These are phyloP conservation scores for Nitzschia sp. DNA, from an alignment of 108 stramenopile genomes.

Conservation along the genomic window DNA sequence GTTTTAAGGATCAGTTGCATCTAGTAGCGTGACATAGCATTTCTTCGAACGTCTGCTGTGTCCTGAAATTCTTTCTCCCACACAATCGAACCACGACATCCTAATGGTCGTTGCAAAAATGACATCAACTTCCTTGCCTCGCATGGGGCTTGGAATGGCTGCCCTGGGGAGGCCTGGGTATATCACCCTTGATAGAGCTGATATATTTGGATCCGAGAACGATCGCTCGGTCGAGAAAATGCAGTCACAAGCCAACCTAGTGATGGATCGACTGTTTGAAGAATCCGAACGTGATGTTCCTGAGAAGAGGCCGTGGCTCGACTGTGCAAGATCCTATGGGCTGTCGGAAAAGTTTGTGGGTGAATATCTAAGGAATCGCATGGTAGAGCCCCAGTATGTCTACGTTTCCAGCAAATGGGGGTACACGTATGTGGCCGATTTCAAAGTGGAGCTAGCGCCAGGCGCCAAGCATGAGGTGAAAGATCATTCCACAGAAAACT, in stretches of 20 bases:
- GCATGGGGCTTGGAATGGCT: conserved; percentile 77
- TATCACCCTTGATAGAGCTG: conserved; percentile 61
- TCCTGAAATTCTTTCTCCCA: no score
- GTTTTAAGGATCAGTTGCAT: no score
- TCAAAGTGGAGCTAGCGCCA: conserved; percentile 55
- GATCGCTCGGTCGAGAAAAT: conserved; percentile 45
- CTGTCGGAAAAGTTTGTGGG: conserved; percentile 74
- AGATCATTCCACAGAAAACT: conserved; percentile 77
- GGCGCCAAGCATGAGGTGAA: conserved; percentile 81
- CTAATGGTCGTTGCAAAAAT: neutral
- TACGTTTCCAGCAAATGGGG: conserved; percentile 77
- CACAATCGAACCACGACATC: no score
- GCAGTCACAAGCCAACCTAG: conserved; percentile 61
- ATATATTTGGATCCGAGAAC: conserved; percentile 36
- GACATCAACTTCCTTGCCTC: conserved; percentile 28
- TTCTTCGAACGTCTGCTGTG: no score
- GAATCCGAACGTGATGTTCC: no score
- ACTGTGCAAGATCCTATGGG: conserved; percentile 84
- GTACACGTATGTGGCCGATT: conserved; percentile 82
- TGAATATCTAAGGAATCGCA: conserved; percentile 56
- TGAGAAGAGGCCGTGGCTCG: conserved; percentile 53
- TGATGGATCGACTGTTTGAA: conserved; percentile 59
- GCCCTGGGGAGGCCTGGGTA: conserved; percentile 83
- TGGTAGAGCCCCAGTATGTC: conserved; percentile 49
- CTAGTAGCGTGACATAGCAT: no score